phyloP scores from a whole-genome alignment of 2,329 filamentous ascomycete species.

The Arthrobotrys musiformis region DNA sequence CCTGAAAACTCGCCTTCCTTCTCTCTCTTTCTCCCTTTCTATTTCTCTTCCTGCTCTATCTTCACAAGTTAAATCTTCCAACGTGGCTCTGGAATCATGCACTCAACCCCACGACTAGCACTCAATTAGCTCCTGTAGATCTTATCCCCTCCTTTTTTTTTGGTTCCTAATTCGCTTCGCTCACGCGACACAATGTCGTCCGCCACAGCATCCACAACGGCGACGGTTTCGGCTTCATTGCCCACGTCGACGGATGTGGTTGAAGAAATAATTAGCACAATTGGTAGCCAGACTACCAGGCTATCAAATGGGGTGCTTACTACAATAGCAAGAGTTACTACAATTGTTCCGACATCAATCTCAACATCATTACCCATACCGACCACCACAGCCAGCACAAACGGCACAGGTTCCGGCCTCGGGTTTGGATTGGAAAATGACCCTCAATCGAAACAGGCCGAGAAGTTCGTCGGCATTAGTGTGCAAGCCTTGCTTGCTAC shows the following conservation, averaged over 20 bases:
- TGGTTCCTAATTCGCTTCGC: not conserved
- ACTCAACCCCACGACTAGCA: not conserved
- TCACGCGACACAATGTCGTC: constrained; percentile 42
- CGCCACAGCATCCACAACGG: constrained; percentile 2
- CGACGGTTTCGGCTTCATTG: too few relatives aligned
- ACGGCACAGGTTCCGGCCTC: not conserved
- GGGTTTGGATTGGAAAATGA: constrained; percentile 31
- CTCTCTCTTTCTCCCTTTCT: not conserved
- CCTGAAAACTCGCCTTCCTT: constrained; percentile 3
- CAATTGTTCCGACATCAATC: not conserved
- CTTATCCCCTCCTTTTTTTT: not conserved
- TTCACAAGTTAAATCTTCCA: constrained; percentile 15
- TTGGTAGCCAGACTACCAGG: not conserved
- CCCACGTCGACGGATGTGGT: constrained; percentile 1
- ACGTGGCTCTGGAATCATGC: constrained; percentile 20
- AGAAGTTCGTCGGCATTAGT: constrained; percentile 40
- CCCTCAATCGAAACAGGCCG: constrained; percentile 25
- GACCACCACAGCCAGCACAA: constrained; percentile 16
- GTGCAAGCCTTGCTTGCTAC: constrained; percentile 45
- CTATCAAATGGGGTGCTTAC: constrained; percentile 10
- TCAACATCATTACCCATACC: constrained; percentile 7
- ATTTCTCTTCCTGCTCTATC: not conserved
- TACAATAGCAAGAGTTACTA: not conserved
- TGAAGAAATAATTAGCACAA: not conserved
- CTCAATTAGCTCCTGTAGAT: constrained; percentile 18